These are phyloP conservation scores for Bimuria novae-zelandiae DNA, from an alignment of 2,329 filamentous ascomycete species.

Conservation along the genomic window DNA sequence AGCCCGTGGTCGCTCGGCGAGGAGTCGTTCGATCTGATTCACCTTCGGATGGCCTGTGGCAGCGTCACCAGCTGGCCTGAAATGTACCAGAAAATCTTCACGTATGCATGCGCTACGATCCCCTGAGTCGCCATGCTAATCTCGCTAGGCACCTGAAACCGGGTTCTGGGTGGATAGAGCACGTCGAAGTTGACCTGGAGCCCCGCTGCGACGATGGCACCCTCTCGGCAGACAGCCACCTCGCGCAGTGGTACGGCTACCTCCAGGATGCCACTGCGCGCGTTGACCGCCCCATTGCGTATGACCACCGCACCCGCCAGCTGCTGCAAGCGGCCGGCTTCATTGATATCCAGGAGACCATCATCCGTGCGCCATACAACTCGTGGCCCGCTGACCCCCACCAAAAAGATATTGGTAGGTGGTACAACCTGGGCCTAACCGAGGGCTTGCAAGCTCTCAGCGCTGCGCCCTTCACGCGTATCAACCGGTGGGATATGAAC, in stretches of 20 bases:
- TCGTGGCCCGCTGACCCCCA: constrained; percentile 70
- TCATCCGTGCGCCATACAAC: constrained; percentile 73
- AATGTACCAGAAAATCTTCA: constrained; percentile 72
- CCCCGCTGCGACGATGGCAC: constrained; percentile 73
- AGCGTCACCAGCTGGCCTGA: constrained; percentile 76
- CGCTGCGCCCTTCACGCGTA: constrained; percentile 71
- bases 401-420: constrained; percentile 72
- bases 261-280: constrained; percentile 70
- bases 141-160: constrained; percentile 73
- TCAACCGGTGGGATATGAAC: constrained; percentile 63
- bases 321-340: constrained; percentile 75
- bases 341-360: constrained; percentile 73
- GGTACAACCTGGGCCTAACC: constrained; percentile 80
- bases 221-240: constrained; percentile 60
- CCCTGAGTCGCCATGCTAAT: constrained; percentile 25
- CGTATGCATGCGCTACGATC: constrained; percentile 52
- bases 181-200: constrained; percentile 84
- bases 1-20: constrained; percentile 71
- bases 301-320: constrained; percentile 64
- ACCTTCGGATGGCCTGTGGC: constrained; percentile 78
- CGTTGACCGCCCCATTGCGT: constrained; percentile 67
- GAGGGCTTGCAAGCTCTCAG: constrained; percentile 75
- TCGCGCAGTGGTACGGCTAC: constrained; percentile 71
- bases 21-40: constrained; percentile 79
- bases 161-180: constrained; percentile 76